phyloP scores from a whole-genome alignment of 257 asterid species.

The Penstemon newberryi region DNA sequence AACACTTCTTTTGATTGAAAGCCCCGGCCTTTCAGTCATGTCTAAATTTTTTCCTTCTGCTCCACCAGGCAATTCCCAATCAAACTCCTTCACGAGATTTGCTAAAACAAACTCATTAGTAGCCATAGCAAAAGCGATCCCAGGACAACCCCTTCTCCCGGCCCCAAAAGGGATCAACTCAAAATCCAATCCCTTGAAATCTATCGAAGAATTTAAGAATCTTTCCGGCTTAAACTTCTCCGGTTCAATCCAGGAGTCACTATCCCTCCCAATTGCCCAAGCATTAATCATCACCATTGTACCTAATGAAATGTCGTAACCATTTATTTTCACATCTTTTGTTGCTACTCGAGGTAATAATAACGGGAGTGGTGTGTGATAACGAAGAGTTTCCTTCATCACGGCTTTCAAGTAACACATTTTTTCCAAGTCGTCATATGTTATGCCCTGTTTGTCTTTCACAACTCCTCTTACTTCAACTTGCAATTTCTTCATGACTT shows the following conservation, averaged over 20 bases:
- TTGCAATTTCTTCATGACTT: constrained; percentile 1
- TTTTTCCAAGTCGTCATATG: constrained; percentile 37
- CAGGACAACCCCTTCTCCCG: too few species aligned
- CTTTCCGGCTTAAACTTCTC: too few species aligned
- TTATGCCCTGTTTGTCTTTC: constrained; percentile 28
- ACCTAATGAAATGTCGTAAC: constrained; percentile 36
- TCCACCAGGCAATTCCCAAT: constrained; percentile 37
- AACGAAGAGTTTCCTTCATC: constrained; percentile 43
- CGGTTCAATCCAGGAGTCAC: too few species aligned
- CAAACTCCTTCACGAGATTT: too few species aligned
- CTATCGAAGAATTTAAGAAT: too few species aligned
- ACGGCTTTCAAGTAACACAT: constrained; percentile 53
- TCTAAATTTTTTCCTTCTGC: constrained; percentile 39
- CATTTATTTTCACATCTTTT: constrained; percentile 37
- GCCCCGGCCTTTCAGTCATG: constrained; percentile 42
- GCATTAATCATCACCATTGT: constrained; percentile 43
- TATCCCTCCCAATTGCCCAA: constrained; percentile 56
- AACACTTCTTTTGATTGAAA: constrained; percentile 26
- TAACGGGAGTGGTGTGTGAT: constrained; percentile 47
- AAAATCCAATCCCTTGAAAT: too few species aligned
- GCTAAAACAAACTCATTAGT: too few species aligned
- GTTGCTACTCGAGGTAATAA: constrained; percentile 49
- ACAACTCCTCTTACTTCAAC: constrained; percentile 33
- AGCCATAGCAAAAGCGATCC: too few species aligned
- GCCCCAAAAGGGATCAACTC: too few species aligned